These are phyloP conservation scores for Pleurotus sapidus DNA, from an alignment of 768 basidiomycete genomes.

Conservation along the genomic window DNA sequence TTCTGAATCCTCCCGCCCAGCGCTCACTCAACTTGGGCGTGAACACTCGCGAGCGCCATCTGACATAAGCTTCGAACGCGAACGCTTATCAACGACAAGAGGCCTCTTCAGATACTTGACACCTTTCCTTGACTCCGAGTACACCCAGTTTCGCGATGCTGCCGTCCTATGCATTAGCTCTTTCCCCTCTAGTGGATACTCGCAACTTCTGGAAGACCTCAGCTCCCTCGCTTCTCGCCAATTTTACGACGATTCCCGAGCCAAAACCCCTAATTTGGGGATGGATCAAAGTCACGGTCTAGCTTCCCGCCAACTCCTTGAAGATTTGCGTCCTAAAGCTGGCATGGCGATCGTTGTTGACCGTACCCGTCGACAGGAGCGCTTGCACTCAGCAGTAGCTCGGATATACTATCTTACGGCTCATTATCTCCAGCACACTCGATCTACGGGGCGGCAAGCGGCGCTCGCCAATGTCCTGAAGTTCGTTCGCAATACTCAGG, in stretches of 20 bases:
- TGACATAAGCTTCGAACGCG: conserved; percentile 74
- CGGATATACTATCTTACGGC: conserved; percentile 88
- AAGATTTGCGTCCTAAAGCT: conserved; percentile 53
- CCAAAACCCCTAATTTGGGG: conserved; percentile 33
- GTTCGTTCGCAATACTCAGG: conserved; percentile 81
- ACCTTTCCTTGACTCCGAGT: conserved; percentile 85
- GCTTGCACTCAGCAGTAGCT: conserved; percentile 81
- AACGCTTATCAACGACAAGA: conserved; percentile 77
- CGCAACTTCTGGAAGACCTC: conserved; percentile 81
- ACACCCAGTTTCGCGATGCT: conserved; percentile 77
- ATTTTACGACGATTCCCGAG: conserved; percentile 73
- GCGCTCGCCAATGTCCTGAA: conserved; percentile 79
- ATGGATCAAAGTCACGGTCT: conserved; percentile 34
- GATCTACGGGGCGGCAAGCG: conserved; percentile 64
- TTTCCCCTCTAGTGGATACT: conserved; percentile 74
- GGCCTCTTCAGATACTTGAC: conserved; percentile 84
- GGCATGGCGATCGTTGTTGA: conserved; percentile 41
- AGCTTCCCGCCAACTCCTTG: conserved; percentile 60
- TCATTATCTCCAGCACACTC: conserved; percentile 67
- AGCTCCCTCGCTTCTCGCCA: conserved; percentile 77
- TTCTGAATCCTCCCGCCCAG: conserved; percentile 55
- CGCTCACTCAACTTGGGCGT: conserved; percentile 51
- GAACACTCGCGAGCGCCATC: conserved; percentile 72
- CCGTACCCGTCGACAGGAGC: conserved; percentile 69
- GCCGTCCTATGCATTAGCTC: conserved; percentile 89